Base-by-base conservation (phyloP, 2,329 filamentous ascomycete species). In the Colletotrichum sp. region DNA sequence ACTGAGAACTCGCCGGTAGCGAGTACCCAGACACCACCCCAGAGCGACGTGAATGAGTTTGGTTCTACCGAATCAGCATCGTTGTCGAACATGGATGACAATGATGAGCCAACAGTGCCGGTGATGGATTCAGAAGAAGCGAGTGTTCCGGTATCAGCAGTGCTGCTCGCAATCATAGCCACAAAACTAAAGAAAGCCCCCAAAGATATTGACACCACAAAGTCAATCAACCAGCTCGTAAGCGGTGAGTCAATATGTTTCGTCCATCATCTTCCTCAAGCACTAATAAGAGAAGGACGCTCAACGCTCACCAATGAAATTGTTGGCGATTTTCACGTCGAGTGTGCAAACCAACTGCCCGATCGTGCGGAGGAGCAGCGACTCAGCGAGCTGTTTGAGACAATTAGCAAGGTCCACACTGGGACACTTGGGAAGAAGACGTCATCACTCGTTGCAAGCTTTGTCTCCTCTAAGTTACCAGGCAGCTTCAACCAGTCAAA, bases 291-390 rank as follows among this genome's bases (percentile, higher is more conserved):
- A n/a, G 65, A 80, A 98, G 96, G 96, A 82, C 99, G 99, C 90
- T 99, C 97, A 5, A 99, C 97, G 7, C 92, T 99, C 24, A 96
- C 99, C 84, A 99, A 99, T 85, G 97, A 99, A 86, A 99, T 99
- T 79, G 92, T 99, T 30, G 97, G 97, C 87, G 97, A 99, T 84
- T 88, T 99, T 78, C 96, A 96, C 84, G 99, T 98, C 85, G 97
- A 99, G 87, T 99, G 99, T 81, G 96, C 96, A 75, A 98, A 96
- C 10, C 52, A 36, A 5, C 98, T 96, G 13, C 97, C 97, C 72
- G 97, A 99, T 84, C 98, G 98, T 88, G 96, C 97, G 64, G 97
- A 99, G 91, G 97, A 99, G 85, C 98, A 94, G 57, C 96, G 96
- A 77, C 90, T 99, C 59, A 96, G 98, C 85, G 96, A 99, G 87